Base-by-base conservation (phyloP, 2,329 filamentous ascomycete species). In the Colletotrichum brevisporum region DNA sequence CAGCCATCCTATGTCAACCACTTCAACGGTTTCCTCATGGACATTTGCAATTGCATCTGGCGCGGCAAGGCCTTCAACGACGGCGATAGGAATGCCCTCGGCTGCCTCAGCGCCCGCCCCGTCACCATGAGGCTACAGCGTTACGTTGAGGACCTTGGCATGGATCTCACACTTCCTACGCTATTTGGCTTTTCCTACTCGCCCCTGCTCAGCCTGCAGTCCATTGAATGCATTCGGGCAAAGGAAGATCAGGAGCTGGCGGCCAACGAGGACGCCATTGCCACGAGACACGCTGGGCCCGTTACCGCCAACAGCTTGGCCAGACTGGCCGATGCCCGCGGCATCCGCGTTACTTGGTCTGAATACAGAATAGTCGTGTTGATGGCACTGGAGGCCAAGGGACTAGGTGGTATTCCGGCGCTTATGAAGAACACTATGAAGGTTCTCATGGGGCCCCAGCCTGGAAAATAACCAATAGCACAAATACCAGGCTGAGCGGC, bases 21-120 rank as follows among this genome's bases (percentile, higher is more conserved):
- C 26, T 95, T 96, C 82, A 97, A 97, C 77, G 91, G 91, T 24
- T 94, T 92, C 77, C 86, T 97, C 39, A 95, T 96, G 89, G 94
- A 97, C 76, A 87, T 94, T 39, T 95, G 93, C 83, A 97, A 97
- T 76, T 89, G 92, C 58, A 78, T 96, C 54, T 97, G 94, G 94
- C 88, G 93, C 9, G 88, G 89, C 24, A 88, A 91, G 13, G 94
- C 91, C 1, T 91, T 97, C 68, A 89, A 89, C 67, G 82, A 82
- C 13, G 82, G 83, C 2, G 92, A 95, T 72, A 81, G 86, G n/a
- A 90, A 90, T 74, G 84, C 89, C 2, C 83, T 85, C 61, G 89
- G 88, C 9, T 90, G 88, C 73, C 79, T 86, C 67, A 72, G 88
- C 6, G 77, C 86, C 15, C 74, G 75, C 12, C 70, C 80, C 0